Evolutionary conservation across 2,329 filamentous ascomycete species (phyloP).

Genomic region (Fusarium sp.): DNA sequence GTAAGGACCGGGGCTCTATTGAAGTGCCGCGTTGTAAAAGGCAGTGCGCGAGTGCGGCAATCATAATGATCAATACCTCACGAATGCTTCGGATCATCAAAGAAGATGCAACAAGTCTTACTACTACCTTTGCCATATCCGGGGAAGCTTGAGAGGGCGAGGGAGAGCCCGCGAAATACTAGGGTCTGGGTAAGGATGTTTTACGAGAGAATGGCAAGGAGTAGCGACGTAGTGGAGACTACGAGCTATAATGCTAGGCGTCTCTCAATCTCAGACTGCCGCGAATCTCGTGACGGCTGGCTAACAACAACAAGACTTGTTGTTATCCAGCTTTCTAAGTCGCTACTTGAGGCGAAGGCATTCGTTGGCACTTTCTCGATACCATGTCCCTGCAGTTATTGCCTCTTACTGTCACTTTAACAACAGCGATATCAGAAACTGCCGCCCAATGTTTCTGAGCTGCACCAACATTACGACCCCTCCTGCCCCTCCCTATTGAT

Average conservation of each 20-base stretch:
- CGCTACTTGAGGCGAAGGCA: slow-evolving; percentile 16
- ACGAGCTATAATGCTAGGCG: slow-evolving; percentile 15
- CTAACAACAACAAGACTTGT: slow-evolving; percentile 1
- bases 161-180: slow-evolving; percentile 26
- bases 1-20: background rate
- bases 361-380: slow-evolving; percentile 14
- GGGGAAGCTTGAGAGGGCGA: slow-evolving; percentile 37
- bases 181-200: slow-evolving; percentile 30
- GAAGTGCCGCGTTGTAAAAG: slow-evolving; percentile 11
- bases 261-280: slow-evolving; percentile 37
- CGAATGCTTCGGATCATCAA: background rate
- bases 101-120: slow-evolving; percentile 29
- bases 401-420: background rate
- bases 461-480: background rate
- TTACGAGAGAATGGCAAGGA: slow-evolving; percentile 28
- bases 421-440: background rate
- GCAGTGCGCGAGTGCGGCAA: background rate
- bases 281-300: slow-evolving; percentile 35
- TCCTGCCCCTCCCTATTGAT: background rate
- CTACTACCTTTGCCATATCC: slow-evolving; percentile 34
- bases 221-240: slow-evolving; percentile 34
- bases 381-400: slow-evolving; percentile 17
- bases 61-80: background rate
- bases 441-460: background rate
- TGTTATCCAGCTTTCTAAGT: slow-evolving; percentile 2